A percentile compares a stretch with the other conserved stretches of the same genome.
Conservation (phyloP, 192 early-diverging fungal genomes). For the Geranomyces michiganensis region DNA sequence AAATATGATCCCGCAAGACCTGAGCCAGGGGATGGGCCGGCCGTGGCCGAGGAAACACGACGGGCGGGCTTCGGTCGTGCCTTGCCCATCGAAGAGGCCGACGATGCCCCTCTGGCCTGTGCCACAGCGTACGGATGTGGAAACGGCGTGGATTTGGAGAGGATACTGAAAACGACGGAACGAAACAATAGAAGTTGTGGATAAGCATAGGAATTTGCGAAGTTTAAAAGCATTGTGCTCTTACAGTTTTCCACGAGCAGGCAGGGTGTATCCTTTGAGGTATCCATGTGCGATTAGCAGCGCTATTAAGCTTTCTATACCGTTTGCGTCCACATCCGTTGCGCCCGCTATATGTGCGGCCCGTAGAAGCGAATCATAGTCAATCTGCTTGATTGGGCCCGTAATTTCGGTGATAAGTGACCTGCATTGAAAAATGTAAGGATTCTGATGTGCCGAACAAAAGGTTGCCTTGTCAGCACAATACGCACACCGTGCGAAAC, state of each 20-base stretch:
- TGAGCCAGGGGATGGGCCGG: background rate
- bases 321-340: constrained; percentile 3
- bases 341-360: constrained; percentile 16
- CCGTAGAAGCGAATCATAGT: constrained; percentile 11
- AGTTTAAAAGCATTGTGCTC: background rate
- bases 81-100: background rate
- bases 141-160: constrained; percentile 26
- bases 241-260: constrained; percentile 23
- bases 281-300: constrained; percentile 22
- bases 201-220: background rate
- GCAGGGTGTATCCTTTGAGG: constrained; percentile 33
- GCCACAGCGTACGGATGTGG: constrained; percentile 16
- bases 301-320: constrained; percentile 26
- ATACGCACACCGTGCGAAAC: constrained; percentile 25
- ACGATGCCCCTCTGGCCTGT: background rate
- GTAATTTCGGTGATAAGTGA: background rate
- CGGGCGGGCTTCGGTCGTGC: constrained; percentile 9
- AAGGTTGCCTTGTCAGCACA: background rate
- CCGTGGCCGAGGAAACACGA: background rate
- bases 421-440: background rate
- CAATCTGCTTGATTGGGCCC: constrained; percentile 7
- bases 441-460: background rate
- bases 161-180: constrained; percentile 10
- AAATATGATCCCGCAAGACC: background rate
- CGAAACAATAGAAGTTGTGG: background rate